Base-by-base conservation (phyloP, 495 filamentous ascomycete genomes). In the Staphylotrichum tortipilum region DNA sequence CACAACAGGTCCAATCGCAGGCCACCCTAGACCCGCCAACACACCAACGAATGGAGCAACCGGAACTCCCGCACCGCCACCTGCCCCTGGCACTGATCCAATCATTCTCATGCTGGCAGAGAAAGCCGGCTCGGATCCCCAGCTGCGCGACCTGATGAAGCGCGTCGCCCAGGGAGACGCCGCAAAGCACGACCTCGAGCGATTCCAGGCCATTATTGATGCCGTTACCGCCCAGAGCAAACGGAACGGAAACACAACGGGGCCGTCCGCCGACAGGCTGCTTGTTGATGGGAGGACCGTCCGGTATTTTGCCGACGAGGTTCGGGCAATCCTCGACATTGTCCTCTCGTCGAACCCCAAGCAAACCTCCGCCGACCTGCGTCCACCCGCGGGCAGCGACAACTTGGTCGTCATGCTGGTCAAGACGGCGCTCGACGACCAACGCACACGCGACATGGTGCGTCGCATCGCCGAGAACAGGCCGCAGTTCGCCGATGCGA, bases 71-170 rank as follows among this genome's bases (percentile, higher is more conserved):
- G 55, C 56, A 4, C 45, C 57, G 7, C 28, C 63, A 10, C 48
- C 67, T 43, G 52, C 67, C 21, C 56, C 64, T 7, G 80, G 81
- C 34, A 79, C 86, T 3, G 94, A 99, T 63, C 94, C 94, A 3
- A 94, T 99, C 35, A 99, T 99, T 49, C 86, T 94, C 47, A 88
- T 89, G 64, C 69, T 99, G 35, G 94, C 94, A 3, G 87, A 88
- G 52, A 79, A 81, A 56, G 94, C 94, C 14, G 85, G 86, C 1
- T 81, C 84, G 15, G 86, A 99, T 62, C 82, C 85, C 2, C 78
- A 89, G 40, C 73, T 99, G n/a, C 90, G 95, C 57, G 81, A 83
- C n/a, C 75, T 99, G 10, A 99, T 99, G 94, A 85, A 88, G 58
- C 81, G 90, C 11, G 94, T 99, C 8, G 94, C 94, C 4, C 82